Evolutionary conservation across 352 stramenopile genomes (phyloP), one percentile per base, ranked within the genome.

Genomic region (Elongisporangium undulatum): DNA sequence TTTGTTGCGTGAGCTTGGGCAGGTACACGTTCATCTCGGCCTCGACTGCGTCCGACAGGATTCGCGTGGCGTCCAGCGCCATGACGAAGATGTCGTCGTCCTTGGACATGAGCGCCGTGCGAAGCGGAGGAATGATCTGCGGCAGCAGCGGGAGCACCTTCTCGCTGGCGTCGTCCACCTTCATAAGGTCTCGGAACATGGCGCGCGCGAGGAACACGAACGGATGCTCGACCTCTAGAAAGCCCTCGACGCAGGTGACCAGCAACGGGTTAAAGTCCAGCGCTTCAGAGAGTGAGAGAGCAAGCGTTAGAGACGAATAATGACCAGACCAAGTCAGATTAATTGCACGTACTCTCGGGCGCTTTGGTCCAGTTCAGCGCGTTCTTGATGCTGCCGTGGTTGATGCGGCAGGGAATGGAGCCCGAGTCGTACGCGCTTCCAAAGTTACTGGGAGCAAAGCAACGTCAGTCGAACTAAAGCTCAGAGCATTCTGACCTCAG

Each of bases 121-220:
- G 78, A 19, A 92, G 64, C 19, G 82, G 71, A 13, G 78, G 69
- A 45, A 90, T 88, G 12, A 90, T 64, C 39, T 87, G 75, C 3
- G 73, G 74, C 0, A 92, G 69, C 19, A 92, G 71, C 16, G 68
- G 66, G 4, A 82, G 49, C 2, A 70, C 75, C 23, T 90, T 90
- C 21, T 90, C 80, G 16, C 69, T 59, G n/a, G 79, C 80, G 53
- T 89, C 75, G 23, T 88, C 70, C 16, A 75, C 56, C 49, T 77
- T 67, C 74, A 92, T 55, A 9, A 92, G 67, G 48, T 92, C 80
- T n/a, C 80, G 79, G 56, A 90, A 92, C 58, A 79, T 83, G 10
- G 79, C 71, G 16, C 80, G 77, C 21, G 82, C 69, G n/a, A 92
- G 74, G 53, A 92, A 92, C 7, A 92, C 82, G 62, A 87, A 92